Evolutionary conservation across 2,329 filamentous ascomycete genomes (phyloP), one percentile per base, ranked within the genome.

Genomic region (Aaosphaeria pasadenensis): DNA sequence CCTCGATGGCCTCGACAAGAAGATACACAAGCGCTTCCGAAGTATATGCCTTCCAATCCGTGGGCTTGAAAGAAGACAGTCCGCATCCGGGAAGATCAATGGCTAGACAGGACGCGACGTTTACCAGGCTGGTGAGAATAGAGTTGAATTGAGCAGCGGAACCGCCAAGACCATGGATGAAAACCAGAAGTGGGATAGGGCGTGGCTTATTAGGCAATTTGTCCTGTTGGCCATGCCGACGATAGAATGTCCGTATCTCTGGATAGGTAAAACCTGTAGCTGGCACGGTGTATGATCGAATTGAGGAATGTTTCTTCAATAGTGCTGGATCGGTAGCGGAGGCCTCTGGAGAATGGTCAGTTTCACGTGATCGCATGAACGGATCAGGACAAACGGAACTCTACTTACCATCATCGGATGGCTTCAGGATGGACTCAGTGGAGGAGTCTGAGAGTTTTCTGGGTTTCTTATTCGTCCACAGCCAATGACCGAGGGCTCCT

Each of bases 51-150:
- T 83, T 79, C 85, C 88, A 91, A 24, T 78, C 70, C 11, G 75
- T 82, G 17, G 87, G 86, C 11, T 80, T 75, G 69, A 92, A 95
- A 6, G 79, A 74, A 2, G 92, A 96, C 24, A 86, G 76, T 30
- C 94, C 94, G 60, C 91, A 95, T 36, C 94, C 94, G 1, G 94
- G 92, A 4, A 96, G 77, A 66, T 99, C 94, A 53, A 97, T 84
- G 4, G 90, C 88, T 36, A 95, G 78, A 66, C 91, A 95, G 42
- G 91, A 86, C 9, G 88, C 90, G 43, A 91, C 76, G 63, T 95
- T 90, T 44, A 88, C 82, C 42, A 99, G 77, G 67, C 89, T 94
- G 17, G 84, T 87, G 11, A 97, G 74, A 5, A 97, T 74, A 30
- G 88, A 83, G 47, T 89, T 81, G 64, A 96, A 97, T 64, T 97